Conservation (phyloP, 257 asterid species). For the Solanum chiquidenum region DNA sequence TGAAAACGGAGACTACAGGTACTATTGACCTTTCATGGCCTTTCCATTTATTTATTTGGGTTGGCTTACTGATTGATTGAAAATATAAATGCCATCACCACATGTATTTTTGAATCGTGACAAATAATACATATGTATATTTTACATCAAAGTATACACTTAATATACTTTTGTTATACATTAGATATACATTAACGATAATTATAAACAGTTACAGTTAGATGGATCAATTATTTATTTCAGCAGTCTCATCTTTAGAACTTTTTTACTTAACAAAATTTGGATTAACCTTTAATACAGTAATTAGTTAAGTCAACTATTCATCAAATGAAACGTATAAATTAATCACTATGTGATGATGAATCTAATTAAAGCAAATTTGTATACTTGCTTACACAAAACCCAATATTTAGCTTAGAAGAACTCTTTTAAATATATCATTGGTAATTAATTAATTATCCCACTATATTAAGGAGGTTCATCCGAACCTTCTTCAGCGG, state of each 20-base stretch:
- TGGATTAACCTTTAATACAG: not conserved
- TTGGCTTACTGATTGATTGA: too few species aligned
- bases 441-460: not conserved
- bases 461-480: not conserved
- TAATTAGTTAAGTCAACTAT: not conserved
- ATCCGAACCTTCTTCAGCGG: too few species aligned
- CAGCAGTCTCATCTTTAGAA: not conserved
- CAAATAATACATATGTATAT: not conserved
- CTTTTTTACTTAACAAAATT: not conserved
- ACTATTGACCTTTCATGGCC: too few species aligned
- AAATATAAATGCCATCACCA: too few species aligned
- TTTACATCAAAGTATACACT: not conserved
- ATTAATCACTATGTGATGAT: not conserved
- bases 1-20: too few species aligned
- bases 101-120: too few species aligned
- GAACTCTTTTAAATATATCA: not conserved
- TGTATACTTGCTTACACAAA: not conserved
- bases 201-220: not conserved
- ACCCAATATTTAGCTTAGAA: not conserved
- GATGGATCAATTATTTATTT: not conserved
- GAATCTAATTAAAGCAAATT: not conserved
- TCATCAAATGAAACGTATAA: not conserved
- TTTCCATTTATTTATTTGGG: too few species aligned
- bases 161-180: not conserved
- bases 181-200: not conserved